A percentile compares a stretch with the other conserved stretches of the same genome.
These are phyloP conservation scores for Mortierella sp. DNA, from an alignment of 371 early-diverging fungal genomes.

Conservation along the genomic window DNA sequence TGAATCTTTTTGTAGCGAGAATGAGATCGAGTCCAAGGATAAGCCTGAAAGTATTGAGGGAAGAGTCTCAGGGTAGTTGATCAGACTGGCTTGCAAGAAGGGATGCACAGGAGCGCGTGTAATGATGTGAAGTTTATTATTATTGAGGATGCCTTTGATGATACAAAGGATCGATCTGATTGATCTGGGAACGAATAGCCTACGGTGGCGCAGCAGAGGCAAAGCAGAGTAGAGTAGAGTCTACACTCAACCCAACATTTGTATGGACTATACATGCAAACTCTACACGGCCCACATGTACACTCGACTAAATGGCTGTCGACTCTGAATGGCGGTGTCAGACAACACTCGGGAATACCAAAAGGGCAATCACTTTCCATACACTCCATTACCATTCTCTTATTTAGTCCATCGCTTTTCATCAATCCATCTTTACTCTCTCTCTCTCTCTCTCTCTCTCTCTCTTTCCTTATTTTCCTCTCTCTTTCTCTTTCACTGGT, in stretches of 20 bases:
- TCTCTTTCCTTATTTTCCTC: slow-evolving; percentile 1
- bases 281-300: too few relatives aligned
- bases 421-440: background rate
- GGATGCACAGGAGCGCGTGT: too few relatives aligned
- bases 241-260: too few relatives aligned
- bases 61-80: too few relatives aligned
- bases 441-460: background rate
- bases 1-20: too few relatives aligned
- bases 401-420: background rate
- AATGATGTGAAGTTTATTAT: background rate
- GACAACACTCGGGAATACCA: background rate
- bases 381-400: background rate
- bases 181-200: background rate
- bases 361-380: background rate
- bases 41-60: too few relatives aligned
- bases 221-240: background rate
- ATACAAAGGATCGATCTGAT: background rate
- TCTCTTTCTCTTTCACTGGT: background rate
- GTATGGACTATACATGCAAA: too few relatives aligned
- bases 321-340: background rate
- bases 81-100: too few relatives aligned
- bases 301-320: background rate
- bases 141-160: background rate
- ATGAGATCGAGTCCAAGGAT: too few relatives aligned
- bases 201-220: slow-evolving; percentile 1